A percentile compares a stretch with the other conserved stretches of the same genome.
These are phyloP conservation scores for Bacidia rubella DNA, from an alignment of 495 filamentous ascomycete genomes.

Conservation along the genomic window DNA sequence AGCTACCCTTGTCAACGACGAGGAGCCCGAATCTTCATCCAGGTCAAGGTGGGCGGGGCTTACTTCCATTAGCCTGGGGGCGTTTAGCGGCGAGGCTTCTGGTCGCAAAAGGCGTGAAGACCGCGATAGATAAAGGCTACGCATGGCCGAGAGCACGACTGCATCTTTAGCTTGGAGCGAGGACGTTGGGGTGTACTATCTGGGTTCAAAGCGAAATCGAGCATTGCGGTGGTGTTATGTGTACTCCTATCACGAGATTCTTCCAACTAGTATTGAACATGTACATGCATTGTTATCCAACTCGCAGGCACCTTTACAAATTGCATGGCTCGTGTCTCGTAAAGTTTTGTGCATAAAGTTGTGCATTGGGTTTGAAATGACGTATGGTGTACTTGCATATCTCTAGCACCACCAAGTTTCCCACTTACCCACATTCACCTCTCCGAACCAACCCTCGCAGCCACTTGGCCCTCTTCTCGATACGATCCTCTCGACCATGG, in stretches of 20 bases:
- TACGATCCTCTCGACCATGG: slow-evolving; percentile 19
- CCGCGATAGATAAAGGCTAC: slow-evolving; percentile 27
- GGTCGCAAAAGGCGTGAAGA: slow-evolving; percentile 36
- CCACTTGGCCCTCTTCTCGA: neutral
- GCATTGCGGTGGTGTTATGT: neutral
- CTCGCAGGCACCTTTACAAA: neutral
- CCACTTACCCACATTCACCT: neutral
- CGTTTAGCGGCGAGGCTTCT: slow-evolving; percentile 37
- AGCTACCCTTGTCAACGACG: slow-evolving; percentile 29
- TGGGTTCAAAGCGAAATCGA: neutral
- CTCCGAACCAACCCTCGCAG: neutral
- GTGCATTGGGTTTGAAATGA: neutral
- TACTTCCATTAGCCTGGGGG: slow-evolving; percentile 33
- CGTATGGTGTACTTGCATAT: neutral
- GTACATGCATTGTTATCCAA: neutral
- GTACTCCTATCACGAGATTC: neutral
- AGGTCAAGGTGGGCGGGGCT: slow-evolving; percentile 16
- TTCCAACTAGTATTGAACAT: neutral
- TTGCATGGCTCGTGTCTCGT: no score
- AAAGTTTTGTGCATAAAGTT: no score
- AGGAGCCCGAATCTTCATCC: slow-evolving; percentile 15
- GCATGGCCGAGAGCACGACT: neutral
- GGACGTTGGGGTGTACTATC: neutral
- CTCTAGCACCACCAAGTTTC: neutral
- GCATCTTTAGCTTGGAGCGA: slow-evolving; percentile 3